Evolutionary conservation across 768 basidiomycete genomes (phyloP), one percentile per base, ranked within the genome.

Genomic region (Pholiota conissans): DNA sequence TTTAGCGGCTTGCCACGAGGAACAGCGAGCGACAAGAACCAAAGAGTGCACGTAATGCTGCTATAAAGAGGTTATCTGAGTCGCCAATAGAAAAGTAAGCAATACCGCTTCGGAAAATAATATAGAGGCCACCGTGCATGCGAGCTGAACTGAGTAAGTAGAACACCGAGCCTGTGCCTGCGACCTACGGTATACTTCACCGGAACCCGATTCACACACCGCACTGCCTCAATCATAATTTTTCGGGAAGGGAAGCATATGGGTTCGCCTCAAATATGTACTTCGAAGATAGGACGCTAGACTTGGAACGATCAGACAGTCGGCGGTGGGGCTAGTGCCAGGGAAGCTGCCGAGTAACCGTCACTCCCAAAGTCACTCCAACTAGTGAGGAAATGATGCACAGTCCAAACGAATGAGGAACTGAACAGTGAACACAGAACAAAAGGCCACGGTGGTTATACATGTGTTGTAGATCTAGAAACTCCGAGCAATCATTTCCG

Each of bases 401-500:
- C 16, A 32, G 14, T 22, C 30, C 8, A 34, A 9, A 49, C 48
- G 16, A n/a, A 50, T 50, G 29, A 18, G 49, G 49, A 34, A 34
- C 30, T 16, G 18, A 10, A 14, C 24, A 30, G 18, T 24, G n/a
- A n/a, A n/a, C n/a, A n/a, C 22, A 24, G 40, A 24, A 42, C 29
- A 50, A 50, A 50, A 32, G 34, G 22, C 10, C 49, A 20, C 49
- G 49, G 49, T 5, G 10, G 30, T 35, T 50, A 6, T 50, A 32
- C 18, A 50, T 16, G 7, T 34, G 18, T 13, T 50, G 49, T 20
- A 50, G 49, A 30, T 49, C 30, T 32, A 50, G 30, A 50, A 50
- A 20, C 24, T 50, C 49, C 49, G 49, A 50, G 49, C 54, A 56
- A 55, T 57, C 46, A 57, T 47, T 58, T 56, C 26, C 52, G 49